Evolutionary conservation across 2,329 filamentous ascomycete species (phyloP).

Genomic region (Sodiomyces alkalinus): DNA sequence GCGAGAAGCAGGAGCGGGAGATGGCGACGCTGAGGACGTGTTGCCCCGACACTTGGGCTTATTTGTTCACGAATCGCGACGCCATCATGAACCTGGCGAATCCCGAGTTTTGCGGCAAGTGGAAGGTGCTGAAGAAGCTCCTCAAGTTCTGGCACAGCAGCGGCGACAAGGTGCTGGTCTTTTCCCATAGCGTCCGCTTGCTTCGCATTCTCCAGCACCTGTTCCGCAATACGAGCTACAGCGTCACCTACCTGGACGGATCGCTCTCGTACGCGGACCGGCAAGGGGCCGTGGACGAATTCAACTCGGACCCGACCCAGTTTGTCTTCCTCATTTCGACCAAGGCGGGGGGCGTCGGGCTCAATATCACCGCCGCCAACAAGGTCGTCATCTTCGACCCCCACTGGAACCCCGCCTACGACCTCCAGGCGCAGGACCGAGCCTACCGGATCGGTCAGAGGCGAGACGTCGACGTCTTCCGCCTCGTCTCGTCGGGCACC

Average conservation of each 20-base stretch:
- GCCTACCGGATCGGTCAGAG: constrained; percentile 92
- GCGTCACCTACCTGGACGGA: constrained; percentile 81
- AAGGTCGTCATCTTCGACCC: constrained; percentile 96
- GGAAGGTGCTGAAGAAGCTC: constrained; percentile 78
- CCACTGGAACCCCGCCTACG: constrained; percentile 93
- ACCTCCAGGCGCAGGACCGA: constrained; percentile 89
- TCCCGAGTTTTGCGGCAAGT: constrained; percentile 89
- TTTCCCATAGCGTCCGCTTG: constrained; percentile 80
- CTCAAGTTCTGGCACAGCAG: constrained; percentile 80
- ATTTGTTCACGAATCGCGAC: constrained; percentile 60
- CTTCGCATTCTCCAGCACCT: constrained; percentile 72
- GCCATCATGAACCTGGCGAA: constrained; percentile 70
- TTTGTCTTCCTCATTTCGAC: constrained; percentile 97
- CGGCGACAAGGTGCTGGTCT: constrained; percentile 89
- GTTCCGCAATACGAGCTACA: constrained; percentile 80
- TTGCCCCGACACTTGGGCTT: constrained; percentile 59
- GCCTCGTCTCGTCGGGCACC: constrained; percentile 77
- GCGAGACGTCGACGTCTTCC: constrained; percentile 88
- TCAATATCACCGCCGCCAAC: constrained; percentile 96
- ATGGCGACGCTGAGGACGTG: constrained; percentile 59
- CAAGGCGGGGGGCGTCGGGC: constrained; percentile 77
- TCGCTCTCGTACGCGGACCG: constrained; percentile 72
- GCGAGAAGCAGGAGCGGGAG: constrained; percentile 65
- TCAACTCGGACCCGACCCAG: constrained; percentile 73
- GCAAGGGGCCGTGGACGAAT: constrained; percentile 69